Conservation (phyloP, 148 eudicot species). For the Dianthus caryophyllus region DNA sequence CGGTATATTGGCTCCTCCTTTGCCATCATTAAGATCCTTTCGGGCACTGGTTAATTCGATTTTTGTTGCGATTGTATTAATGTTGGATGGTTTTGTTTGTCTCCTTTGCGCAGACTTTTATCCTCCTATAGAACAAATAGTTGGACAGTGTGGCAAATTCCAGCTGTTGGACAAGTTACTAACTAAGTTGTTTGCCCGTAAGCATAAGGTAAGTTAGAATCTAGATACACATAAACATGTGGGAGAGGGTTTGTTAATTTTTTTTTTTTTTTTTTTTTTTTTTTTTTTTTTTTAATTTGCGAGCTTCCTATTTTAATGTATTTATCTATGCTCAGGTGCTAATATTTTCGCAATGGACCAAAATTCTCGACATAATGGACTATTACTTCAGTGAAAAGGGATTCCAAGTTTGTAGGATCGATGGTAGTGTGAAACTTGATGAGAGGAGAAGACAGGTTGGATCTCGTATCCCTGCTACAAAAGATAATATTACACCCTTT, state of each 20-base stretch:
- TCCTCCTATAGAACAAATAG: slow-evolving; percentile 87
- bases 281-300: too few species aligned
- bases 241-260: not conserved
- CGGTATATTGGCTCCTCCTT: too few species aligned
- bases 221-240: not conserved
- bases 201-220: slow-evolving; percentile 63
- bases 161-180: slow-evolving; percentile 73
- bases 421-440: slow-evolving; percentile 77
- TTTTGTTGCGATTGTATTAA: not conserved
- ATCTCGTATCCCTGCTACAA: not conserved
- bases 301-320: not conserved
- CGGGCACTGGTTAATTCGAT: too few species aligned
- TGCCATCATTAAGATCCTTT: too few species aligned
- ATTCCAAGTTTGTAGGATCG: slow-evolving; percentile 82
- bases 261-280: too few species aligned
- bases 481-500: not conserved
- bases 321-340: slow-evolving; percentile 52
- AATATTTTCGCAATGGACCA: slow-evolving; percentile 95
- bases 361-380: slow-evolving; percentile 79
- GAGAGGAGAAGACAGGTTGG: slow-evolving; percentile 80
- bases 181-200: slow-evolving; percentile 54
- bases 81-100: not conserved
- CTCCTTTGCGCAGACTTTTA: slow-evolving; percentile 47
- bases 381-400: slow-evolving; percentile 88
- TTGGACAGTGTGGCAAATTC: slow-evolving; percentile 91